Evolutionary conservation across 352 stramenopile genomes (phyloP).

Genomic region (Globisporangium canariense): DNA sequence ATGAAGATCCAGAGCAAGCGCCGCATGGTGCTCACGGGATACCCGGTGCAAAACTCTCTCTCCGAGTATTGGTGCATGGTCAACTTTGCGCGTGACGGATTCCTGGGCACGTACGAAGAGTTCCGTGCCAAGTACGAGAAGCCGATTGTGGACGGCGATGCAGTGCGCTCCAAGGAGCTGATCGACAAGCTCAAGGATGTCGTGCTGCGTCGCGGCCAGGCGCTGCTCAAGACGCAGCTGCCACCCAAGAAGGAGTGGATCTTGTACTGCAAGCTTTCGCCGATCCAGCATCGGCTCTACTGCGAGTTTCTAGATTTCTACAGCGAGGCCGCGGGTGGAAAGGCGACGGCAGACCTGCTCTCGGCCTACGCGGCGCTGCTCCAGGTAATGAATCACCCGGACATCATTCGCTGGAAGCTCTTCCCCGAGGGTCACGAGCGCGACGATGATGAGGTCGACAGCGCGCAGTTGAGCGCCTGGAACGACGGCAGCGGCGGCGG

Average conservation of each 20-base stretch:
- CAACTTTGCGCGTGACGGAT: constrained; percentile 78
- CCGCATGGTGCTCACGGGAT: constrained; percentile 91
- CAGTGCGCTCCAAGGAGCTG: constrained; percentile 51
- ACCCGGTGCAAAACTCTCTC: constrained; percentile 94
- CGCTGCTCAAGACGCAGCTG: constrained; percentile 63
- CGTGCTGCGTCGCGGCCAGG: constrained; percentile 68
- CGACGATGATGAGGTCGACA: constrained; percentile 33
- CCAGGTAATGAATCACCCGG: constrained; percentile 88
- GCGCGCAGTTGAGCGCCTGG: constrained; percentile 14
- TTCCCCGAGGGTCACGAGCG: constrained; percentile 32
- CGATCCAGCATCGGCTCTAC: constrained; percentile 78
- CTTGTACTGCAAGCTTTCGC: constrained; percentile 80
- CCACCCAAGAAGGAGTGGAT: constrained; percentile 87
- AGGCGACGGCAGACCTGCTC: constrained; percentile 58
- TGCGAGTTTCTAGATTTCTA: constrained; percentile 69
- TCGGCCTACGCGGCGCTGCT: constrained; percentile 75
- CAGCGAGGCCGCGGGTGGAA: constrained; percentile 27
- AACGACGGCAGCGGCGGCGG: constrained; percentile 27
- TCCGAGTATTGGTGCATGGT: constrained; percentile 92
- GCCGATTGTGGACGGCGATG: constrained; percentile 76
- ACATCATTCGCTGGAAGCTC: constrained; percentile 80
- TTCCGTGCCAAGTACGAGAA: constrained; percentile 80
- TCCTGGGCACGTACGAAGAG: constrained; percentile 66
- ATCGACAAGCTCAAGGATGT: constrained; percentile 62
- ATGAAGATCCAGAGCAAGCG: constrained; percentile 68